Conservation (phyloP, 2,329 filamentous ascomycete genomes). For the Endoconidiophora laricicola region DNA sequence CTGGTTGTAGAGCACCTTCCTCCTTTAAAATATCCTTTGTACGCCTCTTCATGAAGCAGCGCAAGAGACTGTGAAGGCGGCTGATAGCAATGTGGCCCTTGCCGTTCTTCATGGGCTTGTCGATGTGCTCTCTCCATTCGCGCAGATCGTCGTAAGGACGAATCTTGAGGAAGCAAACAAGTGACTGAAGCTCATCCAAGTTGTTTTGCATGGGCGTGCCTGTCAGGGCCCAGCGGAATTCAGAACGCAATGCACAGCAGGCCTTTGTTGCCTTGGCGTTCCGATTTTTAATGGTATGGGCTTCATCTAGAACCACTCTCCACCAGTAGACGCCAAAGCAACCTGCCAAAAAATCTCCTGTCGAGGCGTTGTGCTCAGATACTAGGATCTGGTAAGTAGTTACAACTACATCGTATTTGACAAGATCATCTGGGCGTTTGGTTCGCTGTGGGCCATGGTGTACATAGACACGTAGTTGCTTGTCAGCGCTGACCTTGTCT, state of each 20-base stretch:
- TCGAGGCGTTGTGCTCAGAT: slow-evolving; percentile 66
- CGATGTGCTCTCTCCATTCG: slow-evolving; percentile 85
- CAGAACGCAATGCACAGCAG: slow-evolving; percentile 65
- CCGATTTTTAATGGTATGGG: slow-evolving; percentile 95
- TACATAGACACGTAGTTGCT: slow-evolving; percentile 64
- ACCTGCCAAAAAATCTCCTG: slow-evolving; percentile 37
- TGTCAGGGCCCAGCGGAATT: slow-evolving; percentile 91
- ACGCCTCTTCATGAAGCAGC: slow-evolving; percentile 95
- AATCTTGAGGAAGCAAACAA: slow-evolving; percentile 85
- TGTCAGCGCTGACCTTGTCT: slow-evolving; percentile 54
- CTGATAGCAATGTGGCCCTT: slow-evolving; percentile 78
- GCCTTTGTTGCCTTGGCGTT: slow-evolving; percentile 92
- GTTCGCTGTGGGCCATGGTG: slow-evolving; percentile 81
- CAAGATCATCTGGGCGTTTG: slow-evolving; percentile 60
- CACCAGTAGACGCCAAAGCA: slow-evolving; percentile 93
- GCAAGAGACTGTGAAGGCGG: slow-evolving; percentile 67
- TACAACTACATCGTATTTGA: slow-evolving; percentile 83
- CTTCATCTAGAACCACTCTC: slow-evolving; percentile 86
- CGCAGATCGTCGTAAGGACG: slow-evolving; percentile 75
- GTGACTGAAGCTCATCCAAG: slow-evolving; percentile 82
- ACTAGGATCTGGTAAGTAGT: slow-evolving; percentile 94
- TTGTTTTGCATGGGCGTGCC: slow-evolving; percentile 98
- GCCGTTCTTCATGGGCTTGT: slow-evolving; percentile 73
- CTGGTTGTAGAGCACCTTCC: slow-evolving; percentile 63
- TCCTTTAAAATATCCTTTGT: slow-evolving; percentile 94